Conservation (phyloP, 345 rosid genomes). For the Arabidopsis suecica region DNA sequence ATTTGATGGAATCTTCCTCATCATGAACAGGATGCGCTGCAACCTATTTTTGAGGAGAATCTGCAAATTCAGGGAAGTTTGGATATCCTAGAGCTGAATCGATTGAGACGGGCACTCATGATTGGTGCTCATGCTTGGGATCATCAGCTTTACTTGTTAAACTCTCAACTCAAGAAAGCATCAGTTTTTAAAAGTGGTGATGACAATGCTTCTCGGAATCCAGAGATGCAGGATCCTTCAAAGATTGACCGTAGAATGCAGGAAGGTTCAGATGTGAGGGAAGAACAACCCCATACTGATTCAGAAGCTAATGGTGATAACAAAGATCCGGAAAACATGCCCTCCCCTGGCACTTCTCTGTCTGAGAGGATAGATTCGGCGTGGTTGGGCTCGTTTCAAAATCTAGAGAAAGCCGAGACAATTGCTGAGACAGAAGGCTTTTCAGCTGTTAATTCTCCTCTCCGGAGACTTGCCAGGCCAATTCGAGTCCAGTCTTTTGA, state of each 20-base stretch:
- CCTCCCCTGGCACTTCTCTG: slow-evolving; percentile 63
- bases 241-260: slow-evolving; percentile 36
- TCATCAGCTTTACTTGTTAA: slow-evolving; percentile 68
- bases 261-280: slow-evolving; percentile 42
- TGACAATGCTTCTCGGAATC: slow-evolving; percentile 44
- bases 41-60: slow-evolving; percentile 53
- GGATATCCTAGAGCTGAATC: slow-evolving; percentile 85
- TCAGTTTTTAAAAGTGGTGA: slow-evolving; percentile 47
- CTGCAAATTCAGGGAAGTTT: slow-evolving; percentile 51
- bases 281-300: slow-evolving; percentile 50
- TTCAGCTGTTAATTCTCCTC: slow-evolving; percentile 48
- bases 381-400: slow-evolving; percentile 87
- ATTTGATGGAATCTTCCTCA: slow-evolving; percentile 20
- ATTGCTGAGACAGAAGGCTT: slow-evolving; percentile 49
- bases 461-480: slow-evolving; percentile 60
- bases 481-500: slow-evolving; percentile 83
- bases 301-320: slow-evolving; percentile 46
- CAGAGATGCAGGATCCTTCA: slow-evolving; percentile 41
- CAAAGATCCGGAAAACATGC: slow-evolving; percentile 33
- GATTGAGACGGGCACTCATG: slow-evolving; percentile 68
- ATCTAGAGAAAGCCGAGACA: slow-evolving; percentile 45
- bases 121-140: slow-evolving; percentile 83
- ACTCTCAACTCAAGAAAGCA: slow-evolving; percentile 62
- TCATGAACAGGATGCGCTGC: slow-evolving; percentile 62
- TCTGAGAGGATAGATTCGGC: slow-evolving; percentile 96